Evolutionary conservation across 1,284 basidiomycete genomes (phyloP), one percentile per base, ranked within the genome.

Genomic region (Vanrija pseudolonga): DNA sequence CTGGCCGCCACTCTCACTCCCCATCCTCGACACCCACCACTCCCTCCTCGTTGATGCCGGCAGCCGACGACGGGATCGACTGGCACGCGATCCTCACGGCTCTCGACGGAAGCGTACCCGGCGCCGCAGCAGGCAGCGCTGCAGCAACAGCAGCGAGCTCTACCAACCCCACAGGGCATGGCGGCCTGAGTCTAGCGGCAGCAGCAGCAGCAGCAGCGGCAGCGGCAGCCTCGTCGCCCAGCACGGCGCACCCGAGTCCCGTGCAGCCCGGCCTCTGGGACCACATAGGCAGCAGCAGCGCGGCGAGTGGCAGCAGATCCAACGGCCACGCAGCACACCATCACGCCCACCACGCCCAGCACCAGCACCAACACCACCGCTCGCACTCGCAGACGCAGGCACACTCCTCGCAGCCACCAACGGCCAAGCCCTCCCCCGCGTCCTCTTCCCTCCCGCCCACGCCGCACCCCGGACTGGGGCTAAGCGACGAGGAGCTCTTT

Each of bases 361-460:
- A 23, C n/a, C 42, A 44, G 22, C 42, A 43, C 15, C 19, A 22
- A 15, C 20, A 23, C n/a, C 42, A 44, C 42, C 42, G 24, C 42
- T 19, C 18, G 42, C 42, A 17, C 42, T 14, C 12, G 15, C 24
- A 32, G 12, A 32, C 32, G 4, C 32, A 32, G 32, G 32, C 32
- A 4, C 9, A 9, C 11, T 14, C 32, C 11, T 14, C 32, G 32
- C 32, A 32, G 12, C 20, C 53, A 2, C n/a, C 52, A 6, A 26
- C 60, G 7, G 60, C 40, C 17, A 61, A 59, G 37, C 62, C 57
- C 38, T 69, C 72, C 2, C 66, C 73, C 0, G 68, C 67, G 1
- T 32, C 32, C 9, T 32, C 32, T 9, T 32, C 42, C 24, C 42
- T 19, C n/a, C 42, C 42, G 1, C 42, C 24, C 20, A 44, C 20